These are phyloP conservation scores for Danielia oregonensis DNA, from an alignment of 805 yeast genomes.

Conservation along the genomic window DNA sequence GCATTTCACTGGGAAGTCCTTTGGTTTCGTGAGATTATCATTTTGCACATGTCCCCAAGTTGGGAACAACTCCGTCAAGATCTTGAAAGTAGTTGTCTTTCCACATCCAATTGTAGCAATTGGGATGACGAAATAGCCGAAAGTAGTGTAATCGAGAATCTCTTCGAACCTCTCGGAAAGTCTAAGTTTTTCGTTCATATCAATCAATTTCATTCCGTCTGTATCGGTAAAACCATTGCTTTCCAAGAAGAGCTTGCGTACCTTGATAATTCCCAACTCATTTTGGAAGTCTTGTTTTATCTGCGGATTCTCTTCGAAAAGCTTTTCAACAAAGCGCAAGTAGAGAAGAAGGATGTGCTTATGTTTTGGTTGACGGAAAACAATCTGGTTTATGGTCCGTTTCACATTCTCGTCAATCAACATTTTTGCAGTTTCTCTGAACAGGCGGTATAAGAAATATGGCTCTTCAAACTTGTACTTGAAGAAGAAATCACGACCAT, in stretches of 20 bases:
- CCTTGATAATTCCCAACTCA: conserved; percentile 70
- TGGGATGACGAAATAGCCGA: conserved; percentile 63
- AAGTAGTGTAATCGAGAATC: conserved; percentile 19
- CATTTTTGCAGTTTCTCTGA: conserved; percentile 80
- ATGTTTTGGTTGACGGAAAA: conserved; percentile 33
- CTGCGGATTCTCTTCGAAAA: conserved; percentile 48
- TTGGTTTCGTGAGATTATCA: conserved; percentile 55
- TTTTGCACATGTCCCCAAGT: conserved; percentile 77
- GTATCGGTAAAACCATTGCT: conserved; percentile 40
- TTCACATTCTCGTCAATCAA: conserved; percentile 36
- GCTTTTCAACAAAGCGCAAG: conserved; percentile 58
- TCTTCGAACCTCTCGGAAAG: conserved; percentile 12
- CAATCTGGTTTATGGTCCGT: conserved; percentile 6
- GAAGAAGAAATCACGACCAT: conserved; percentile 61
- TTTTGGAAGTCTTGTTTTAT: conserved; percentile 42
- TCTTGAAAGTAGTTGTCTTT: conserved; percentile 75
- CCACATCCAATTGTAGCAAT: conserved; percentile 94
- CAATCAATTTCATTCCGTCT: conserved; percentile 53
- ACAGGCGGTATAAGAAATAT: conserved; percentile 80
- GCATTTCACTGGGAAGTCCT: conserved; percentile 45
- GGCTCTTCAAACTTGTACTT: conserved; percentile 96
- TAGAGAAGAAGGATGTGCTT: conserved; percentile 62
- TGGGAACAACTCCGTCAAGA: conserved; percentile 53
- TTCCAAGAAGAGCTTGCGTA: conserved; percentile 63
- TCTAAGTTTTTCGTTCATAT: conserved; percentile 35